Percentiles rank a stretch among this genome's conserved stretches.
phyloP scores from a whole-genome alignment of 2,329 filamentous ascomycete species.

The Penicillium hordei region DNA sequence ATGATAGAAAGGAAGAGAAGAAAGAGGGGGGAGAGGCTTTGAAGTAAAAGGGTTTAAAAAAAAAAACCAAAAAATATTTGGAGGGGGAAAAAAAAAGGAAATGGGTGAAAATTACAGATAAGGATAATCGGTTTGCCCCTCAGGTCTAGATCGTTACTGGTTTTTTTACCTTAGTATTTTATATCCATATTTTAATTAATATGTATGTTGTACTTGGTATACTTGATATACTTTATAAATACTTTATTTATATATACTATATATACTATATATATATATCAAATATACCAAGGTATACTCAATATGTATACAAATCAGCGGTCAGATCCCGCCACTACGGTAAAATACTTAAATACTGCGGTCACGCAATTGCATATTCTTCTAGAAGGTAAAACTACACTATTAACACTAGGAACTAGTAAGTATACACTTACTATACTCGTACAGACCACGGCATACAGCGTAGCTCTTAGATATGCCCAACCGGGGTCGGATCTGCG shows the following conservation, averaged over 20 bases:
- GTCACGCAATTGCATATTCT: constrained; percentile 5
- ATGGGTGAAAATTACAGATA: constrained; percentile 13
- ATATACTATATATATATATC: neutral
- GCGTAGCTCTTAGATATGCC: neutral
- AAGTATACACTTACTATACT: neutral
- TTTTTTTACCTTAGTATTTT: neutral
- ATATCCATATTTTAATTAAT: neutral
- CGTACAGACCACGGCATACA: neutral
- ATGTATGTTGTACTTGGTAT: neutral
- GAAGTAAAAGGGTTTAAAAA: constrained; percentile 22
- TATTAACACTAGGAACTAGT: neutral
- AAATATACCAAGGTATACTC: neutral
- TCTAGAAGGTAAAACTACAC: neutral
- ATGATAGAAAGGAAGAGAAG: constrained; percentile 24
- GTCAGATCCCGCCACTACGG: neutral
- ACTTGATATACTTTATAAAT: neutral
- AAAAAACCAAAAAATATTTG: constrained; percentile 20
- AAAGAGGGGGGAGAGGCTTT: constrained; percentile 17
- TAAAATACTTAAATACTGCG: constrained; percentile 2
- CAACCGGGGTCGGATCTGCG: constrained; percentile 3
- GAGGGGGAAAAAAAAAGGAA: constrained; percentile 15
- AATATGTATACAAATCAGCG: neutral
- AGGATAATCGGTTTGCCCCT: constrained; percentile 10
- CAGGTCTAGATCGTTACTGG: constrained; percentile 2
- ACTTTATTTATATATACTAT: neutral